Evolutionary conservation across 2,329 filamentous ascomycete species (phyloP).

Genomic region (Colletotrichum lupini): DNA sequence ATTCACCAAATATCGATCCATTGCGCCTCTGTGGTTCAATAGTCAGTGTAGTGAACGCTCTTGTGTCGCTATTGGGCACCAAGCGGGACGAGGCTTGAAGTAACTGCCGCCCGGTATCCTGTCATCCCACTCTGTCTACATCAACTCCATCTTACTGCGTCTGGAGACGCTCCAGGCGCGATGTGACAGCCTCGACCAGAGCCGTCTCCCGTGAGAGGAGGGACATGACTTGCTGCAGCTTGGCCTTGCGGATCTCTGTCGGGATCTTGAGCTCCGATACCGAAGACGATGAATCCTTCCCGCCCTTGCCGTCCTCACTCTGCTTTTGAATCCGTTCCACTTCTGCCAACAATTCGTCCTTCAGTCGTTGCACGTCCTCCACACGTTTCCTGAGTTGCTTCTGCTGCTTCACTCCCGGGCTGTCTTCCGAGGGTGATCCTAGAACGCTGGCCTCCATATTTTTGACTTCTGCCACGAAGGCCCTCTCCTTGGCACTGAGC

Average conservation of each 20-base stretch:
- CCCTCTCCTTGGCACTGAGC: constrained; percentile 57
- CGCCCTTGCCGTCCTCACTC: constrained; percentile 36
- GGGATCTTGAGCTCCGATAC: constrained; percentile 63
- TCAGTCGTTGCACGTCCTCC: constrained; percentile 64
- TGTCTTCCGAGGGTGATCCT: constrained; percentile 37
- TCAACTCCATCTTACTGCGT: constrained; percentile 12
- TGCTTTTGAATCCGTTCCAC: constrained; percentile 55
- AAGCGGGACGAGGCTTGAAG: constrained; percentile 2
- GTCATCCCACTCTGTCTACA: constrained; percentile 18
- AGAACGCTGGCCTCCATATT: constrained; percentile 65
- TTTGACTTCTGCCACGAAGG: constrained; percentile 59
- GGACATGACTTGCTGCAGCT: constrained; percentile 71
- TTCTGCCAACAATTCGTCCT: constrained; percentile 64
- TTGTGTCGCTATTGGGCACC: constrained; percentile 13
- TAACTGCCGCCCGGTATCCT: constrained; percentile 13
- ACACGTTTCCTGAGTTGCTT: constrained; percentile 68
- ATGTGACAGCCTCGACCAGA: constrained; percentile 74
- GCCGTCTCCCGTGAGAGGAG: constrained; percentile 75
- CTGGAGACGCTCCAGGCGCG: constrained; percentile 69
- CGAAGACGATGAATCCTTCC: constrained; percentile 45
- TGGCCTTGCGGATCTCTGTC: constrained; percentile 69
- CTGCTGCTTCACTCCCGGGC: constrained; percentile 22
- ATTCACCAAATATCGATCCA: neutral
- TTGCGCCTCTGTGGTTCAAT: neutral
- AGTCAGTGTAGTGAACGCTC: neutral